A percentile compares a stretch with the other conserved stretches of the same genome.
Conservation (phyloP, 352 stramenopile genomes). For the Albugo candida region DNA sequence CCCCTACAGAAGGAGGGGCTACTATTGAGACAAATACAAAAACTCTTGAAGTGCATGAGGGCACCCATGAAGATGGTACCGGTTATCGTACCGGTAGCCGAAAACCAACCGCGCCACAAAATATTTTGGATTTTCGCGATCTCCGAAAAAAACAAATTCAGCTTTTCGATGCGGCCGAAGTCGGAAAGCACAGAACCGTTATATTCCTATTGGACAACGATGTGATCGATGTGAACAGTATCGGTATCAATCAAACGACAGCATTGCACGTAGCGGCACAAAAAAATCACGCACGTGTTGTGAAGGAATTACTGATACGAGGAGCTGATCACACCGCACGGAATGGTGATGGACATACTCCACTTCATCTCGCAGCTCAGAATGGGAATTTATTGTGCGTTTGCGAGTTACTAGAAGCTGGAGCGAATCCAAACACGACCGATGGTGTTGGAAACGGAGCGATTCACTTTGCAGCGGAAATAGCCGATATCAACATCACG, state of each 20-base stretch:
- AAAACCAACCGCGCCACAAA: slow-evolving; percentile 31
- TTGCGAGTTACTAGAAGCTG: slow-evolving; percentile 44
- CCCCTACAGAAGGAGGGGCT: neutral
- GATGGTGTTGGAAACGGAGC: slow-evolving; percentile 67
- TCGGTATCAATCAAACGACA: slow-evolving; percentile 73
- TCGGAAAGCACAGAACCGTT: slow-evolving; percentile 68
- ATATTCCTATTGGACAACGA: slow-evolving; percentile 60
- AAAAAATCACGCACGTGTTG: slow-evolving; percentile 56
- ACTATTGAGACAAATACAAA: neutral
- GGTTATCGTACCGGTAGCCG: too few species aligned
- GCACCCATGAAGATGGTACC: too few species aligned
- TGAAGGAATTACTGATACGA: slow-evolving; percentile 49
- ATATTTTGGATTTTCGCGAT: slow-evolving; percentile 66
- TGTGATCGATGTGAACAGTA: slow-evolving; percentile 71
- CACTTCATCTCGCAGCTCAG: slow-evolving; percentile 53
- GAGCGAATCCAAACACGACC: slow-evolving; percentile 55
- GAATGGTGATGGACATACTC: slow-evolving; percentile 69
- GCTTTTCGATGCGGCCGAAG: slow-evolving; percentile 65
- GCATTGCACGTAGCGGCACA: slow-evolving; percentile 53
- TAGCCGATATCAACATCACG: slow-evolving; percentile 51
- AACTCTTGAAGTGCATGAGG: neutral
- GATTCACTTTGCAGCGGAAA: slow-evolving; percentile 65
- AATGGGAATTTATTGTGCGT: slow-evolving; percentile 50
- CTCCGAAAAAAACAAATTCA: slow-evolving; percentile 82
- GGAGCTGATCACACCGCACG: slow-evolving; percentile 40